A percentile compares a stretch with the other conserved stretches of the same genome.
Conservation (phyloP, 352 stramenopile species). For the Pythium myriotylum region DNA sequence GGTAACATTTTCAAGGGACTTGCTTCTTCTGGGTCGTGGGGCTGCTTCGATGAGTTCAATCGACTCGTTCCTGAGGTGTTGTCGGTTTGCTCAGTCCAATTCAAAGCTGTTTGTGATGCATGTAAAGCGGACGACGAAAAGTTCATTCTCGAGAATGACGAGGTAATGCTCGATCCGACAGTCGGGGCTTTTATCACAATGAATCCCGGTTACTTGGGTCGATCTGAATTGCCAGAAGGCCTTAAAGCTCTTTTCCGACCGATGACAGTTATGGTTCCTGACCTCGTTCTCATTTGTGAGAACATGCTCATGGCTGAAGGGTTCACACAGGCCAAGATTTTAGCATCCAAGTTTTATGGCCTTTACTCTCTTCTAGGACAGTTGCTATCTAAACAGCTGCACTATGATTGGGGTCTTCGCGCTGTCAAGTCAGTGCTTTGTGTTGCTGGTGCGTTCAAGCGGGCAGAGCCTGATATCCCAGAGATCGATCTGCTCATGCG, state of each 20-base stretch:
- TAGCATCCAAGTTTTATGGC: conserved; percentile 96
- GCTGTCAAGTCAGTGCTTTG: conserved; percentile 95
- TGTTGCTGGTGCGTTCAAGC: conserved; percentile 94
- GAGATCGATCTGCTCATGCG: conserved; percentile 96
- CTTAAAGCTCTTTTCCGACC: conserved; percentile 95
- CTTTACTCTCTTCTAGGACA: conserved; percentile 94
- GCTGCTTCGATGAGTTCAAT: conserved; percentile 98
- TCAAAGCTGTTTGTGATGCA: conserved; percentile 95
- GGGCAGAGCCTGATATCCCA: conserved; percentile 90
- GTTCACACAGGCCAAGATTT: conserved; percentile 94
- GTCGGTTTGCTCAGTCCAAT: conserved; percentile 94
- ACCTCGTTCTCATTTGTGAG: conserved; percentile 96
- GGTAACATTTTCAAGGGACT: conserved; percentile 98
- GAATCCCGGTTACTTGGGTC: conserved; percentile 96
- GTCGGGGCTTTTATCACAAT: conserved; percentile 97
- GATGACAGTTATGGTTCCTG: conserved; percentile 97
- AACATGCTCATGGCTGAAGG: conserved; percentile 98
- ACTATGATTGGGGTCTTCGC: conserved; percentile 96
- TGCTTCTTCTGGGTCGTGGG: conserved; percentile 93
- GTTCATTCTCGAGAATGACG: conserved; percentile 95
- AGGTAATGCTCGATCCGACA: conserved; percentile 90
- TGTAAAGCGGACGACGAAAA: conserved; percentile 93
- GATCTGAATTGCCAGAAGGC: conserved; percentile 93
- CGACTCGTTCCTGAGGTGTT: conserved; percentile 94
- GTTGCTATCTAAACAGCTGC: conserved; percentile 93